Conservation (phyloP, 1,284 basidiomycete genomes). For the Ustilago xerochloae region DNA sequence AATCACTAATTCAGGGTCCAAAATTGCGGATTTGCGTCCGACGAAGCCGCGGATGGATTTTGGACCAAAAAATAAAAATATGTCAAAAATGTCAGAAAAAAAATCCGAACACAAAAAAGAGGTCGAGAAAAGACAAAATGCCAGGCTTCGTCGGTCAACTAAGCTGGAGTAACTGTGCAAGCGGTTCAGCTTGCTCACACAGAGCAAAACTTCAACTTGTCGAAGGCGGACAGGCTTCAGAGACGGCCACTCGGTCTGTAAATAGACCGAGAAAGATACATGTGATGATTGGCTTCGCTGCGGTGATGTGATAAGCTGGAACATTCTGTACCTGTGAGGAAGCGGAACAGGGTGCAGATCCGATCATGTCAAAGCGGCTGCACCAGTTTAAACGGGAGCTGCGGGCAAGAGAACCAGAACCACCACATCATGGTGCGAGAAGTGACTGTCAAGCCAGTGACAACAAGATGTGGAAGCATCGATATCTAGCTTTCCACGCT, state of each 20-base stretch:
- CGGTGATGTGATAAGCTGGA: background rate
- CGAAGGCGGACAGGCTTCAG: no score
- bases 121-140: background rate
- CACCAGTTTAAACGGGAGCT: no score
- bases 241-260: background rate
- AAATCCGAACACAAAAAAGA: background rate
- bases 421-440: no score
- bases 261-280: background rate
- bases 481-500: background rate
- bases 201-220: background rate
- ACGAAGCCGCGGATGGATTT: no score
- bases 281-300: background rate
- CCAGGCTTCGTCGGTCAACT: no score
- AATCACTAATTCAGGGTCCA: constrained; percentile 13
- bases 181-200: no score
- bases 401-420: no score
- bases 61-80: background rate
- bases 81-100: background rate
- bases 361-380: background rate
- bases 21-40: background rate
- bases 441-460: no score
- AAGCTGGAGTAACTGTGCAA: no score
- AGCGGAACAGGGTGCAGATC: background rate
- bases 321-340: background rate
- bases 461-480: no score